Evolutionary conservation across 306 rosid species (phyloP).

Genomic region (Cicer judaicum): DNA sequence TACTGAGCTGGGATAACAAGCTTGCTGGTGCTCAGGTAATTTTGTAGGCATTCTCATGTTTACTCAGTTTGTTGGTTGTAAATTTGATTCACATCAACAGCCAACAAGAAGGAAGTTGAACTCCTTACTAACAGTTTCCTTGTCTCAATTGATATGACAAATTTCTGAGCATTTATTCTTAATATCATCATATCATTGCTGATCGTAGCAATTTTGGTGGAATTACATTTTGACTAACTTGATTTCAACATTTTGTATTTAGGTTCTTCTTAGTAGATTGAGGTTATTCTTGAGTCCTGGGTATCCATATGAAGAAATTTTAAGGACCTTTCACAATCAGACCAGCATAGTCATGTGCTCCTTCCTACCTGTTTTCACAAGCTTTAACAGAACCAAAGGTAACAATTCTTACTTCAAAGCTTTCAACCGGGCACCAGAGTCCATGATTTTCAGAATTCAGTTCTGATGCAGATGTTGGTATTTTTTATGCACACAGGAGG

Average conservation of each 20-base stretch:
- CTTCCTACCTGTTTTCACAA: constrained; percentile 80
- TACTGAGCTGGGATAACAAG: constrained; percentile 98
- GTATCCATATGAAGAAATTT: constrained; percentile 95
- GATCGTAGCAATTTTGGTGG: neutral
- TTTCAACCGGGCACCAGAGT: neutral
- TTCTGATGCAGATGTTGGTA: constrained; percentile 27
- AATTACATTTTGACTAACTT: constrained; percentile 30
- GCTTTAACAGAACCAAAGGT: constrained; percentile 96
- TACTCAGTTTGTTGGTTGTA: constrained; percentile 12
- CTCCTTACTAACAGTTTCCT: neutral
- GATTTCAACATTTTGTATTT: constrained; percentile 38
- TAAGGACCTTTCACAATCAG: constrained; percentile 94
- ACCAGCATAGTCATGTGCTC: constrained; percentile 97
- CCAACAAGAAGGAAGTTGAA: neutral
- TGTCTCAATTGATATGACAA: constrained; percentile 18
- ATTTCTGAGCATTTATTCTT: neutral
- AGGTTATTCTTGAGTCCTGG: constrained; percentile 99
- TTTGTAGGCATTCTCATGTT: constrained; percentile 8
- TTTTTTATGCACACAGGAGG: constrained; percentile 66
- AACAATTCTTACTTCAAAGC: constrained; percentile 27
- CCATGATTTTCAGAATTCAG: neutral
- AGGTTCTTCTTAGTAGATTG: constrained; percentile 97
- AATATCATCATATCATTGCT: neutral
- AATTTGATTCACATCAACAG: constrained; percentile 17
- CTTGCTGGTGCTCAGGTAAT: constrained; percentile 98